These are phyloP conservation scores for Cercospora berteroae DNA, from an alignment of 2,329 filamentous ascomycete genomes.

Conservation along the genomic window DNA sequence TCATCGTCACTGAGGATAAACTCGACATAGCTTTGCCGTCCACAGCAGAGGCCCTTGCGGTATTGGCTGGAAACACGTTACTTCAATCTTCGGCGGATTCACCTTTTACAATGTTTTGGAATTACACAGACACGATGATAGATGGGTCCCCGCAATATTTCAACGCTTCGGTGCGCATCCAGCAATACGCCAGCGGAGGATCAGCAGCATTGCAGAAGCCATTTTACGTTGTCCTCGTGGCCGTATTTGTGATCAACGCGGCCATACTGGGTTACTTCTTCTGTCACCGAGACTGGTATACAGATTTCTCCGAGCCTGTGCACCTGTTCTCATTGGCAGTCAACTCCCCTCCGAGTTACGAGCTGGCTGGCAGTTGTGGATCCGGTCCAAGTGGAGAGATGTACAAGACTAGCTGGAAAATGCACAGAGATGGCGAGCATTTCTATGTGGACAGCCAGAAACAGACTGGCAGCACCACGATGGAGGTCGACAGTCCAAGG, in stretches of 20 bases:
- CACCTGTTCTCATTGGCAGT: slow-evolving; percentile 40
- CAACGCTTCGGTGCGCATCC: slow-evolving; percentile 60
- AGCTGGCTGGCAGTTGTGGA: slow-evolving; percentile 57
- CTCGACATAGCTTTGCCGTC: slow-evolving; percentile 59
- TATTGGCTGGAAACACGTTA: slow-evolving; percentile 65
- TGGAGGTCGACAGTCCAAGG: slow-evolving; percentile 23
- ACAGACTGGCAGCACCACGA: neutral
- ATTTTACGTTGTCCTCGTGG: slow-evolving; percentile 65
- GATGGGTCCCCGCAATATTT: slow-evolving; percentile 58
- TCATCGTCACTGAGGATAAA: slow-evolving; percentile 40
- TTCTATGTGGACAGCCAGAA: slow-evolving; percentile 53
- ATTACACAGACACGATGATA: slow-evolving; percentile 35
- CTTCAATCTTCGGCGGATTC: slow-evolving; percentile 59
- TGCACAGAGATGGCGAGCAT: slow-evolving; percentile 47
- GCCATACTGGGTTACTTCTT: slow-evolving; percentile 64
- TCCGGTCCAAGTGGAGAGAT: slow-evolving; percentile 54
- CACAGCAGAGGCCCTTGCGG: slow-evolving; percentile 70
- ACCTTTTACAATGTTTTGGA: slow-evolving; percentile 55
- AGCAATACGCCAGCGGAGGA: slow-evolving; percentile 70
- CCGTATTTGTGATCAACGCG: slow-evolving; percentile 66
- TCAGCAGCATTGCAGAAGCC: slow-evolving; percentile 59
- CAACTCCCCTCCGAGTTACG: slow-evolving; percentile 57
- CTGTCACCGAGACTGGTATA: slow-evolving; percentile 61
- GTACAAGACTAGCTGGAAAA: slow-evolving; percentile 46
- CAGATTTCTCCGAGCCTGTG: slow-evolving; percentile 74